Conservation (phyloP, 1,284 basidiomycete genomes). For the Dichomitus squalens region DNA sequence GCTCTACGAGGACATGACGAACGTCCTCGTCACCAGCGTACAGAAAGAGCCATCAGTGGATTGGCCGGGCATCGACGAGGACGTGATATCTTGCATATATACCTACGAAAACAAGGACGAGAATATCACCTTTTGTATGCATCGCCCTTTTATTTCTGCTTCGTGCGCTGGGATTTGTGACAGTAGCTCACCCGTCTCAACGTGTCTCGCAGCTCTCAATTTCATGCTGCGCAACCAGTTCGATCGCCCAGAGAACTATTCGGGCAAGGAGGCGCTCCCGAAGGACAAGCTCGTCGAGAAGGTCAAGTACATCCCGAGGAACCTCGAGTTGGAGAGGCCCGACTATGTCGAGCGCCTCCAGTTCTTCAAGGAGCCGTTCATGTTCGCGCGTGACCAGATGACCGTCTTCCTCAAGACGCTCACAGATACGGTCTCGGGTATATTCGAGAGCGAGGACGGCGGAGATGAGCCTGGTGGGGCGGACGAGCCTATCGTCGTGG, state of each 20-base stretch:
- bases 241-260: conserved; percentile 35
- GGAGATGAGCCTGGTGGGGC: conserved; percentile 36
- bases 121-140: conserved; percentile 14
- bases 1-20: conserved; percentile 45
- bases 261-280: conserved; percentile 30
- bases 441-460: conserved; percentile 34
- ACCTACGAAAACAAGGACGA: conserved; percentile 23
- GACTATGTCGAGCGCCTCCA: conserved; percentile 58
- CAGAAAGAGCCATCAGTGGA: conserved; percentile 31
- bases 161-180: not conserved
- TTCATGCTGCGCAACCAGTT: conserved; percentile 56
- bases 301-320: conserved; percentile 63
- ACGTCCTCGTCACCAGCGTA: conserved; percentile 38
- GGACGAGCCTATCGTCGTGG: conserved; percentile 13
- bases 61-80: conserved; percentile 32
- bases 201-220: conserved; percentile 48
- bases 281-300: conserved; percentile 46
- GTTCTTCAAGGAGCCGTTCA: conserved; percentile 64
- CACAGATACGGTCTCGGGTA: conserved; percentile 43
- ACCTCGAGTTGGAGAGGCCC: conserved; percentile 59
- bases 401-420: conserved; percentile 64
- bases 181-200: not conserved
- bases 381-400: conserved; percentile 66
- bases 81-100: conserved; percentile 36
- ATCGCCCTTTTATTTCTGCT: not conserved